Evolutionary conservation across 148 eudicot species (phyloP), one percentile per base, ranked within the genome.

Genomic region (Camellia japonica): DNA sequence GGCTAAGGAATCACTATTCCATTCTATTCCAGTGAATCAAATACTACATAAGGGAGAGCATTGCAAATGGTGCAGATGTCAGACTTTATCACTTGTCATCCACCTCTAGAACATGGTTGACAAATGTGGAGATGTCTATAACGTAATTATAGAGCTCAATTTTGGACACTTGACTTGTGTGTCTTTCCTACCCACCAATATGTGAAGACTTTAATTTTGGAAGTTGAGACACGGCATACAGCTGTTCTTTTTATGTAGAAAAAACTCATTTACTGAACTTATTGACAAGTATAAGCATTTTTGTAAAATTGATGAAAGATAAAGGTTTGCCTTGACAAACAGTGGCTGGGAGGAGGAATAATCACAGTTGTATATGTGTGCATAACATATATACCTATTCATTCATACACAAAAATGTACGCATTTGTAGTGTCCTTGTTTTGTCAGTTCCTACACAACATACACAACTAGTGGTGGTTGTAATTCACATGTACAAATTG

Each of bases 101-200:
- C 62, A 46, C 61, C 49, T 38, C 59, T 14, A 44, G n/a, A 30
- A 54, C 58, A 23, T 73, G 46, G 61, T 14, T 73, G 46, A 52
- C 41, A 59, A 58, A n/a, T 41, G 38, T 58, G n/a, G 77, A 74
- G 65, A 59, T 46, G 19, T 74, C 49, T 59, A 15, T 41, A 41
- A 41, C 20, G 9, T 42, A 58, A 56, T 38, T 43, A 16, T 73
- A 20, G 65, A 73, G 59, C 62, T 46, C 7, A 23, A 5, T 3
- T 30, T 30, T 73, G 5, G 62, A 23, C 61, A 73, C 76, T 49
- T 55, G 59, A 54, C n/a, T 73, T 46, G 56, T 20, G 56, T 73
- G 3, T 73, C 76, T 73, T 55, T 47, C 63, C 46, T 13, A 30
- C 47, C 38, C 15, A 38, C 47, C 13, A 18, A 55, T 56, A 30